phyloP scores from a whole-genome alignment of 2,329 filamentous ascomycete genomes.

The Dactylonectria macrodidyma region DNA sequence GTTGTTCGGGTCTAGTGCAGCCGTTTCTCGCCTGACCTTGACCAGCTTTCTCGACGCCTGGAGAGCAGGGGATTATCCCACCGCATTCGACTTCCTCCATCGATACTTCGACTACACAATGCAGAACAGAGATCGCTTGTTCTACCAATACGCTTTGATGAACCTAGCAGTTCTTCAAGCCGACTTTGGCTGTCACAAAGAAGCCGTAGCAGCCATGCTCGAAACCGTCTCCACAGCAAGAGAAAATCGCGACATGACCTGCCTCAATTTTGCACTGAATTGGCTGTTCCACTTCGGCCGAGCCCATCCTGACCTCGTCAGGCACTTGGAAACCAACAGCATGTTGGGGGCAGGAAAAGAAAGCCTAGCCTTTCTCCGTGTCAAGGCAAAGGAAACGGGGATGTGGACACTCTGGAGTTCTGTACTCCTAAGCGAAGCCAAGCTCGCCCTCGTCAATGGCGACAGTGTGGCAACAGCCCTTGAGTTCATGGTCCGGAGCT shows the following conservation, averaged over 20 bases:
- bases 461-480: slow-evolving; percentile 75
- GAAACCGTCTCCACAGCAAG: slow-evolving; percentile 95
- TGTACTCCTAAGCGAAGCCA: slow-evolving; percentile 88
- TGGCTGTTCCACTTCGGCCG: slow-evolving; percentile 98
- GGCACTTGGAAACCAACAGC: slow-evolving; percentile 77
- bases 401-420: slow-evolving; percentile 90
- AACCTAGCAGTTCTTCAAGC: slow-evolving; percentile 95
- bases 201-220: slow-evolving; percentile 94
- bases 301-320: slow-evolving; percentile 83
- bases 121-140: slow-evolving; percentile 84
- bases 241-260: slow-evolving; percentile 92
- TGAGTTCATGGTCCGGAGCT: slow-evolving; percentile 86
- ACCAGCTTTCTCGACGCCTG: slow-evolving; percentile 89
- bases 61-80: slow-evolving; percentile 90
- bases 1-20: neutral
- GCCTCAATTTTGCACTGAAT: slow-evolving; percentile 94
- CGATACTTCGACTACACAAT: slow-evolving; percentile 98
- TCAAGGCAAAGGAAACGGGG: slow-evolving; percentile 87
- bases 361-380: slow-evolving; percentile 85
- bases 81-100: slow-evolving; percentile 91
- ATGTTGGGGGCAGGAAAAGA: slow-evolving; percentile 86
- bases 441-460: slow-evolving; percentile 81
- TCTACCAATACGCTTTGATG: slow-evolving; percentile 95
- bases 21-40: slow-evolving; percentile 28
- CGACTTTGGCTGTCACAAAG: slow-evolving; percentile 92